Percentiles rank a stretch among this genome's conserved stretches.
Evolutionary conservation across 208 protist genomes (phyloP).

Genomic region (Herpetomonas samuelpessoai): DNA sequence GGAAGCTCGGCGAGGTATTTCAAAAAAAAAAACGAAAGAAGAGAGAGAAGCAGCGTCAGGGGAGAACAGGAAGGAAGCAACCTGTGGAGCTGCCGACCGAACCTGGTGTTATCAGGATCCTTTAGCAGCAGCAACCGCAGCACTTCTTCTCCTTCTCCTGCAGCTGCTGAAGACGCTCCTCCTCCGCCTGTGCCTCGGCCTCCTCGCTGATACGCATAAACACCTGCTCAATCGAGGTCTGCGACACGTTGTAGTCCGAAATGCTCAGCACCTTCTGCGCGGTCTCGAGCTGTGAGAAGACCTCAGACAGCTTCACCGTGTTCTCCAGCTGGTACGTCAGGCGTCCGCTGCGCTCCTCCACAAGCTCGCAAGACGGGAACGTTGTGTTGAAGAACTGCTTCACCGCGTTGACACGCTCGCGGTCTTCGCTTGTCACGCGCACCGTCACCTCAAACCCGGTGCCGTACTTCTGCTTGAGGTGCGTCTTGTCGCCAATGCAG

Average conservation of each 20-base stretch:
- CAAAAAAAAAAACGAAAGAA: too few relatives aligned
- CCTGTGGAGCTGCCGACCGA: too few relatives aligned
- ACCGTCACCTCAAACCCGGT: conserved; percentile 4
- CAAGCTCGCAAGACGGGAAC: conserved; percentile 12
- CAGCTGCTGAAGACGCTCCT: conserved; percentile 13
- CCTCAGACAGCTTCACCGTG: conserved; percentile 10
- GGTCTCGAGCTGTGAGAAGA: conserved; percentile 20
- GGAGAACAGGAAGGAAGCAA: too few relatives aligned
- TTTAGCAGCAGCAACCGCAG: conserved; percentile 19
- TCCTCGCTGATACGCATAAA: conserved; percentile 61
- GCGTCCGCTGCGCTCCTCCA: conserved; percentile 15
- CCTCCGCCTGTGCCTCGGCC: conserved; percentile 1
- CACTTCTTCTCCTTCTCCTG: conserved; percentile 10
- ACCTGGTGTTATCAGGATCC: too few relatives aligned
- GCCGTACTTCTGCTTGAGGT: conserved; percentile 21
- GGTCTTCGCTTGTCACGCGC: conserved; percentile 10
- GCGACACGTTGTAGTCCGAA: conserved; percentile 31
- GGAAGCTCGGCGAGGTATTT: too few relatives aligned
- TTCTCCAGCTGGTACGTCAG: conserved; percentile 23
- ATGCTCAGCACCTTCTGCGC: conserved; percentile 19
- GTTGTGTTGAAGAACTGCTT: conserved; percentile 20
- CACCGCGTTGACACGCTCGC: conserved; percentile 18
- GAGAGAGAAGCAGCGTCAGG: too few relatives aligned
- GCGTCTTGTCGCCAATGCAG: conserved; percentile 45
- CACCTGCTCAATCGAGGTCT: conserved; percentile 41